Evolutionary conservation across 2,329 filamentous ascomycete species (phyloP), one percentile per base, ranked within the genome.

Genomic region (Grosmannia serpens): DNA sequence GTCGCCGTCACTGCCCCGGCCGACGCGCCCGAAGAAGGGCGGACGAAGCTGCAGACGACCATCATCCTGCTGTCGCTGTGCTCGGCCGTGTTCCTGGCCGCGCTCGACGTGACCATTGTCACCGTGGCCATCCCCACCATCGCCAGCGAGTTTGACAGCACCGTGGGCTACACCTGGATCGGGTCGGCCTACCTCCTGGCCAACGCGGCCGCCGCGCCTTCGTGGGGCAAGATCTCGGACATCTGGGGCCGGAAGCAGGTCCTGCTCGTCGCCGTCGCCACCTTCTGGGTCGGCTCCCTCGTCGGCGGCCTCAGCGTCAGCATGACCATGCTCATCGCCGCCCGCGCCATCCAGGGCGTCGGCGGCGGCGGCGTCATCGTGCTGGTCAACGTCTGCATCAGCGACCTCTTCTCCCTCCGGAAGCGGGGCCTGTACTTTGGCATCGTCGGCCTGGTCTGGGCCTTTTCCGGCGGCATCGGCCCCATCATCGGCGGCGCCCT

Each of bases 111-210:
- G 4, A 84, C 81, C 20, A 84, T 84, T 64, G 74, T 85, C 33
- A 78, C 83, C 1, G 83, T 84, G 0, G 80, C 83, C 1, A 74
- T 86, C 8, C 84, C 84, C 0, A 80, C 80, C 10, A 86, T 87
- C 54, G 73, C 79, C 2, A 68, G 70, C 2, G 75, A 86, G 31
- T 78, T 89, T 44, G 67, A 80, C 53, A 85, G 82, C 33, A 81
- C 79, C 20, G 74, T 81, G 1, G 86, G 85, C 8, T 91, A 90
- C 70, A 83, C 84, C 17, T 91, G 88, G 89, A 87, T 92, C 61
- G 88, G 87, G 1, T 84, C 80, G 31, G 82, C 87, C 0, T 91
- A 87, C 68, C 74, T 90, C 4, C 79, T 91, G 13, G 85, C 84
- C 20, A 83, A 83, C 65, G 84, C 86, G 0, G 84, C 86, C 0